Conservation (phyloP, 2,329 filamentous ascomycete genomes). For the Bipolaris gigantea region DNA sequence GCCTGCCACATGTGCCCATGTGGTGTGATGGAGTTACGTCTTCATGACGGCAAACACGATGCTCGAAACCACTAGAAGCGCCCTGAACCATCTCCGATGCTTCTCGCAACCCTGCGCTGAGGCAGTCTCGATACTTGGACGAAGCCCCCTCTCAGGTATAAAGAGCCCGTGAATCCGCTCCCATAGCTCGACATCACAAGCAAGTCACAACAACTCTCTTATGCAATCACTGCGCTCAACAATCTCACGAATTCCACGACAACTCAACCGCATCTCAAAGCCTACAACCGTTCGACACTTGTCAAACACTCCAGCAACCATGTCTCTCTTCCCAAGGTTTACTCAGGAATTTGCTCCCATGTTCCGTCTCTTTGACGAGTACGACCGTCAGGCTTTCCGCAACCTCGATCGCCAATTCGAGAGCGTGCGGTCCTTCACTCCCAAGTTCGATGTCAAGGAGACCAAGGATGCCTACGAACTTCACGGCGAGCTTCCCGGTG, state of each 20-base stretch:
- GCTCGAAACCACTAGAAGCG: conserved; percentile 27
- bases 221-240: conserved; percentile 45
- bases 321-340: conserved; percentile 50
- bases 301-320: conserved; percentile 32
- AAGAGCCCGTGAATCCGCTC: conserved; percentile 19
- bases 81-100: conserved; percentile 27
- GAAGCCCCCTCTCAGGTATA: conserved; percentile 32
- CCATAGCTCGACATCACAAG: conserved; percentile 30
- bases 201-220: conserved; percentile 29
- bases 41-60: conserved; percentile 14
- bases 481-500: conserved; percentile 76
- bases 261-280: conserved; percentile 37
- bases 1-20: conserved; percentile 3
- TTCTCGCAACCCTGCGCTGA: conserved; percentile 19
- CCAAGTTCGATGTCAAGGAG: conserved; percentile 79
- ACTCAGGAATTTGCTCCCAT: conserved; percentile 48
- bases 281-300: conserved; percentile 26
- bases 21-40: conserved; percentile 2
- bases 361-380: conserved; percentile 54
- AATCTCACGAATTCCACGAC: conserved; percentile 36
- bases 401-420: conserved; percentile 28
- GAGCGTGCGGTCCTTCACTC: conserved; percentile 63
- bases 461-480: conserved; percentile 70
- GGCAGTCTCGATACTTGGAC: conserved; percentile 31
- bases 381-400: conserved; percentile 44